Evolutionary conservation across 805 yeast species (phyloP), one percentile per base, ranked within the genome.

Genomic region (Phaffomyces thermotolerans): DNA sequence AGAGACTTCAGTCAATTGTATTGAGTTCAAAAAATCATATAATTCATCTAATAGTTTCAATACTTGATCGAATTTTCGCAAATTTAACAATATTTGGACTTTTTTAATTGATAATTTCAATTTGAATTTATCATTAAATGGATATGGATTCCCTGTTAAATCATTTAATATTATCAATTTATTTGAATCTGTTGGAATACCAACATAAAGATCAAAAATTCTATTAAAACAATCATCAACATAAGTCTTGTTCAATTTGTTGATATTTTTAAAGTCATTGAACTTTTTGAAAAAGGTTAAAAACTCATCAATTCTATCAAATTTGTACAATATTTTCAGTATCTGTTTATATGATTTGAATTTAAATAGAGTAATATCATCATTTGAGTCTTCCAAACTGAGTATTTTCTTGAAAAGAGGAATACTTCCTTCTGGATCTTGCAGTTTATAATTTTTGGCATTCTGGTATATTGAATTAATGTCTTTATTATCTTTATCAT

Each of bases 31-130:
- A 42, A 27, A 27, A 27, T 27, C 29, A 10, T 76, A 72, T 32
- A 78, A 61, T 6, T 48, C 42, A 2, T 52, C 42, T 8, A 78
- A 58, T 4, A 74, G 51, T 1, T 36, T 41, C 6, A 60, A 49
- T 27, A 78, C 72, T 15, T 62, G 47, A 2, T 58, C 59, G 23
- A 58, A 54, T n/a, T 50, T 35, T 8, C 52, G 39, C 17, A 67
- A 53, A 3, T 60, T 58, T 5, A 65, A 52, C 6, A 69, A 50
- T 0, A 66, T 52, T 24, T 71, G 68, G 4, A 77, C 63, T 37
- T 69, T 64, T 43, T 68, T 72, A 29, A 79, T 54, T 36, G 65
- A 67, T n/a, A 73, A 62, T 47, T 75, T 72, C 37, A 78, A 61
- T 64, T 72, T 68, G 32, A 78, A 50, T 31, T 79, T 60, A 30